Percentiles rank a stretch among this genome's conserved stretches.
Evolutionary conservation across 768 basidiomycete genomes (phyloP).

Genomic region (Inosperma sp.): DNA sequence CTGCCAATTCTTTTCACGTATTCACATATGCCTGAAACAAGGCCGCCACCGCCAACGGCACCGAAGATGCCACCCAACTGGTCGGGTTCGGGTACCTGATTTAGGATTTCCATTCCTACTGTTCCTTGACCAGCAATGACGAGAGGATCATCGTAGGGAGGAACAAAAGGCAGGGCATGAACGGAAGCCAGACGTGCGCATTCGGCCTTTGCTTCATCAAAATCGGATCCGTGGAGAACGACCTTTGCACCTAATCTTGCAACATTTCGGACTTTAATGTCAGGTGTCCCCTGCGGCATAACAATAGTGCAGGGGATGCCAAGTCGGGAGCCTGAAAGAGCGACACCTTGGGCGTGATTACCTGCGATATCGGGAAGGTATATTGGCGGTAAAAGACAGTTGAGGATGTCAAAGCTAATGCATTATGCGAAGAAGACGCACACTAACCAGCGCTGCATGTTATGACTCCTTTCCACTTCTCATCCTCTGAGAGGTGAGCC

Average conservation of each 20-base stretch:
- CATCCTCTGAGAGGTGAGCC: constrained; percentile 81
- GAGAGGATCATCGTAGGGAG: constrained; percentile 95
- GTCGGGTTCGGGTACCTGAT: constrained; percentile 76
- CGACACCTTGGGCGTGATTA: constrained; percentile 98
- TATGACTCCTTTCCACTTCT: constrained; percentile 95
- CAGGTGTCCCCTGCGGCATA: constrained; percentile 92
- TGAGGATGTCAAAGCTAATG: constrained; percentile 8
- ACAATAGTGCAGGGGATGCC: constrained; percentile 97
- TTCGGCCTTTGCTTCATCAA: constrained; percentile 94
- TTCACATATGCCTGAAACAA: constrained; percentile 84
- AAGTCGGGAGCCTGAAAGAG: constrained; percentile 84
- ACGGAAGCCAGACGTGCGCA: constrained; percentile 77
- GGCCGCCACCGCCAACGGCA: constrained; percentile 91
- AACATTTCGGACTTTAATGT: constrained; percentile 95
- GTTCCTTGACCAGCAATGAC: constrained; percentile 98
- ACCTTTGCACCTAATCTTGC: constrained; percentile 94
- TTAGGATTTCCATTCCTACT: constrained; percentile 89
- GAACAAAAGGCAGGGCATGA: constrained; percentile 84
- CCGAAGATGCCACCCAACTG: constrained; percentile 81
- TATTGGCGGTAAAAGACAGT: neutral
- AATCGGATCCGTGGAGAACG: constrained; percentile 85
- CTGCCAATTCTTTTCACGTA: constrained; percentile 92
- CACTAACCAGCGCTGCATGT: constrained; percentile 97
- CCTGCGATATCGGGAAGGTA: constrained; percentile 44
- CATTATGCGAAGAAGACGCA: constrained; percentile 36